Evolutionary conservation across 306 rosid genomes (phyloP).

Genomic region (Malus sieversii): DNA sequence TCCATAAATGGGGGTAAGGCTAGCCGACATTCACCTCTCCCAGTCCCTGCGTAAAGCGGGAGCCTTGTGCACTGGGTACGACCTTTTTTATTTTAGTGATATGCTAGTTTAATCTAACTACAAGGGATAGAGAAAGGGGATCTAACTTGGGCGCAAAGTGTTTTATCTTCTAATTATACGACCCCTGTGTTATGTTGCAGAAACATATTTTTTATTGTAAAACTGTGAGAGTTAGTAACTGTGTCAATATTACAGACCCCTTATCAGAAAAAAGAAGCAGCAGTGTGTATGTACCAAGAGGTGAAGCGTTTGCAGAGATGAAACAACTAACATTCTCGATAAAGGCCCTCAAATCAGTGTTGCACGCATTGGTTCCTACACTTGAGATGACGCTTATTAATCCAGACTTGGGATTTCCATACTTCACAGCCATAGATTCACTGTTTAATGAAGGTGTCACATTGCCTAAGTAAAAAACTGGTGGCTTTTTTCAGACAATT

Average conservation of each 20-base stretch:
- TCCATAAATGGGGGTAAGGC: no score
- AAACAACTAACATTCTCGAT: slow-evolving; percentile 16
- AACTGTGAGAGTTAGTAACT: no score
- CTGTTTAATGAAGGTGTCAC: slow-evolving; percentile 25
- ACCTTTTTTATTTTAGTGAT: no score
- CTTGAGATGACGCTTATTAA: slow-evolving; percentile 1
- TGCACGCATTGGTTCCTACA: slow-evolving; percentile 25
- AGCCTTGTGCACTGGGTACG: no score
- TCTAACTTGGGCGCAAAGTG: no score
- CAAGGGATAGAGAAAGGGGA: no score
- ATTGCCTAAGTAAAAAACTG: slow-evolving; percentile 11
- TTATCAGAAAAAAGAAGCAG: slow-evolving; percentile 25
- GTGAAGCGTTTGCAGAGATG: slow-evolving; percentile 35
- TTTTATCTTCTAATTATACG: no score
- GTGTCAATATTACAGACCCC: slow-evolving; percentile 19
- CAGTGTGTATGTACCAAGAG: slow-evolving; percentile 29
- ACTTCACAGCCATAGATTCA: slow-evolving; percentile 34
- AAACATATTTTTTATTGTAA: neutral
- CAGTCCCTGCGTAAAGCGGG: no score
- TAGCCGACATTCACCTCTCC: neutral
- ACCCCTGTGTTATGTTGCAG: neutral
- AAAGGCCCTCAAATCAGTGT: slow-evolving; percentile 7
- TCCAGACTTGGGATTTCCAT: slow-evolving; percentile 23
- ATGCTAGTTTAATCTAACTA: no score
- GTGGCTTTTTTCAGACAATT: slow-evolving; percentile 5